Conservation (phyloP, 768 basidiomycete genomes). For the Amanita rubescens region DNA sequence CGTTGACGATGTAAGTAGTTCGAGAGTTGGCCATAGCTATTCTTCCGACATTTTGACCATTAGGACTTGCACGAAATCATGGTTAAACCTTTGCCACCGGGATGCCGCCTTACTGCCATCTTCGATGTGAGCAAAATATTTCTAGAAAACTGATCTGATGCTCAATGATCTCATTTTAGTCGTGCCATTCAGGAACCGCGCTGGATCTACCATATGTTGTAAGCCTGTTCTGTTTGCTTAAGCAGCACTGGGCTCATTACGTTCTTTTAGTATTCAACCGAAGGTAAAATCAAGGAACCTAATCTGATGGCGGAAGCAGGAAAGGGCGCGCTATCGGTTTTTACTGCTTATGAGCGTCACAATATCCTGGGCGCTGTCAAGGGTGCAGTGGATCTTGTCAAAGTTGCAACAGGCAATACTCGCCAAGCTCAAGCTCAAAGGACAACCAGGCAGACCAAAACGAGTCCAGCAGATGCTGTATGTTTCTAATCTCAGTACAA, state of each 20-base stretch:
- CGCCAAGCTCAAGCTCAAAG: conserved; percentile 61
- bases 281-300: conserved; percentile 93
- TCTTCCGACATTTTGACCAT: background rate
- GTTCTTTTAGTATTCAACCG: conserved; percentile 71
- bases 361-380: conserved; percentile 76
- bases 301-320: conserved; percentile 85
- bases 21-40: background rate
- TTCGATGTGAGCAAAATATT: conserved; percentile 51
- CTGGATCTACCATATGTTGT: conserved; percentile 70
- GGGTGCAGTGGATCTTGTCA: conserved; percentile 67
- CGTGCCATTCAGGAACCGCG: conserved; percentile 86
- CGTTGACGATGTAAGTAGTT: conserved; percentile 71
- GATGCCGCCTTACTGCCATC: conserved; percentile 83
- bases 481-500: conserved; percentile 19
- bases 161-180: conserved; percentile 31
- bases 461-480: conserved; percentile 83
- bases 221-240: conserved; percentile 12
- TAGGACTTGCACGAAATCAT: conserved; percentile 73
- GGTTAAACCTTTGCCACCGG: conserved; percentile 73
- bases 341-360: conserved; percentile 66
- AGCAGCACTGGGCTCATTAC: background rate
- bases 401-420: conserved; percentile 59
- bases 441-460: conserved; percentile 52
- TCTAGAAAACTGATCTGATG: background rate
- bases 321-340: conserved; percentile 73